A percentile compares a stretch with the other conserved stretches of the same genome.
Conservation (phyloP, 2,329 filamentous ascomycete species). For the Aspergillus ochraceus region DNA sequence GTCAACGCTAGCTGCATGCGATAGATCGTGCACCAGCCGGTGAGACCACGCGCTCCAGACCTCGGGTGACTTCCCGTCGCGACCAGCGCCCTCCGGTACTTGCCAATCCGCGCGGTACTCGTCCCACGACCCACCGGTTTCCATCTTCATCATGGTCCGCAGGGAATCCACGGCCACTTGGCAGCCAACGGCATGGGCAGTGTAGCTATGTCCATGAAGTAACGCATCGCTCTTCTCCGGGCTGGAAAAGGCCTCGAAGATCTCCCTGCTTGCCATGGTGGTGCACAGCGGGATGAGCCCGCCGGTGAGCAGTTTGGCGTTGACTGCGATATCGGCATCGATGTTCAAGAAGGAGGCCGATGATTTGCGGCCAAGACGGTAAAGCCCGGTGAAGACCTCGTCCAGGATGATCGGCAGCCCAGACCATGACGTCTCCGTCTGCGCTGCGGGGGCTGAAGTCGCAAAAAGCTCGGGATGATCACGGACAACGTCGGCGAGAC, state of each 20-base stretch:
- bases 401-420: constrained; percentile 80
- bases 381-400: constrained; percentile 84
- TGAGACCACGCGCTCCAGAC: constrained; percentile 73
- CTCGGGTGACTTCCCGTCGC: constrained; percentile 9
- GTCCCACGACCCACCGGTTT: constrained; percentile 58
- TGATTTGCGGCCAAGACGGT: constrained; percentile 73
- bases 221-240: constrained; percentile 75
- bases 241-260: constrained; percentile 71
- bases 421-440: constrained; percentile 53
- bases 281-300: constrained; percentile 75
- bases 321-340: constrained; percentile 73
- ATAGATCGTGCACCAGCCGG: constrained; percentile 60
- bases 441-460: constrained; percentile 18
- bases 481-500: constrained; percentile 68
- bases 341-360: constrained; percentile 68
- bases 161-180: constrained; percentile 72
- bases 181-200: constrained; percentile 78
- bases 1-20: constrained; percentile 56
- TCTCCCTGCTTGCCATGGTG: constrained; percentile 70
- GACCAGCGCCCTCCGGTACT: neutral
- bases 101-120: constrained; percentile 54
- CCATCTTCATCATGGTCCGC: constrained; percentile 59
- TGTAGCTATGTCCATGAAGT: constrained; percentile 84
- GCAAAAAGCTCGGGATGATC: constrained; percentile 57
- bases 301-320: constrained; percentile 82